Base-by-base conservation (phyloP, 441 rosid species). In the Caryocar brasiliense region DNA sequence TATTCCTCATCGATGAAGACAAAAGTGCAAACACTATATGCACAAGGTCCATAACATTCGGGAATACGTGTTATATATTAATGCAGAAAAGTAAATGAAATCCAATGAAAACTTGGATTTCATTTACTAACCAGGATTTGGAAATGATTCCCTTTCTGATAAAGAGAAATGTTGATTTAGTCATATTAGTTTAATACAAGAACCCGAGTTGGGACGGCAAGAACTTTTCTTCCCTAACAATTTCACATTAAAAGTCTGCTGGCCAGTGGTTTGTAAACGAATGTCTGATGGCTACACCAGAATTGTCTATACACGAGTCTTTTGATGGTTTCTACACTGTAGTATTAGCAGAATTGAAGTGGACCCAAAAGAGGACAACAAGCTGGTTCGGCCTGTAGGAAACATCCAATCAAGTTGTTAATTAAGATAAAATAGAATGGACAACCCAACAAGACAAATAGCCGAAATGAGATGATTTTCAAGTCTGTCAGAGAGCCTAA, bases 191-290 rank as follows among this genome's bases (percentile, higher is more conserved):
- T 39, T 62, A 70, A 56, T 40, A 26, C 47, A 47, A 56, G 21
- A 29, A 66, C 12, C 54, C 52, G 33, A 39, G 39, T 51, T 40
- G 48, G 55, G 76, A 61, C 66, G 74, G 73, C 72, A 67, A 40
- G 57, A 39, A 49, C 54, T 36, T 64, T 47, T 22, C 35, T 44
- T 32, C 21, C 25, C 37, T 39, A 34, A 25, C 35, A 61, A 27
- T 48, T 46, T 25, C 35, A 30, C 27, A 28, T 25, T 34, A 24
- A 5, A 44, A 58, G 58, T 50, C 65, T 40, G 23, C 23, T 8
- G 28, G 52, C 54, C 56, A 40, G 34, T 54, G 17, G 38, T 25
- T 33, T 4, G 40, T 4, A 41, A 54, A 43, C 42, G 58, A 44
- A 22, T 32, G 22, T 30, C 21, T 33, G 53, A 55, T 32, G 34